Evolutionary conservation across 345 rosid species (phyloP).

Genomic region (Alliaria petiolata): DNA sequence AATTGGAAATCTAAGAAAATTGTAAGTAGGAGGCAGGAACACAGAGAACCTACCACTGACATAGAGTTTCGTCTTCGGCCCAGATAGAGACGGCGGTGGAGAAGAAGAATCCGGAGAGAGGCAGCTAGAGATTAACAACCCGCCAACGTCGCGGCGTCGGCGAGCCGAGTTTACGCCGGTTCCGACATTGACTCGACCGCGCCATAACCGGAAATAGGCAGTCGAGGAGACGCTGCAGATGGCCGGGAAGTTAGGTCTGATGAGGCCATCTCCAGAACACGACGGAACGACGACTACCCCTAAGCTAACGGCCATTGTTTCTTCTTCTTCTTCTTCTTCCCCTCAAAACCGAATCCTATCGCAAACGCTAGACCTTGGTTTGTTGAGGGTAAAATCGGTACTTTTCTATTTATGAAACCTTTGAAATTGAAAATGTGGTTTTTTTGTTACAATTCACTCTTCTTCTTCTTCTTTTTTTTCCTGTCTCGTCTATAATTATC

Average conservation of each 20-base stretch:
- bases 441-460: too few relatives aligned
- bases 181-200: neutral
- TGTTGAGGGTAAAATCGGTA: neutral
- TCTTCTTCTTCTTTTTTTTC: too few relatives aligned
- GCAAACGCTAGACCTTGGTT: neutral
- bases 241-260: neutral
- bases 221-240: conserved; percentile 6
- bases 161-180: neutral
- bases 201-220: neutral
- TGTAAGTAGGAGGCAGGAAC: neutral
- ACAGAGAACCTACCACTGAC: conserved; percentile 51
- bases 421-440: neutral
- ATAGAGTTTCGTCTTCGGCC: conserved; percentile 49
- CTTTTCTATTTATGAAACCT: neutral
- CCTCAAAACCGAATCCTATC: conserved; percentile 2
- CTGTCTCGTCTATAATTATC: neutral
- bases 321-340: neutral
- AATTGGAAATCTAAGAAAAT: neutral
- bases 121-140: neutral
- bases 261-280: neutral
- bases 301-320: conserved; percentile 17
- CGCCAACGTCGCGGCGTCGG: neutral
- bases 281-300: conserved; percentile 16
- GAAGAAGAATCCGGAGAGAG: conserved; percentile 30
- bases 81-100: conserved; percentile 21